These are phyloP conservation scores for Chlorella sp. DNA, from an alignment of 139 green algal genomes.

Conservation along the genomic window DNA sequence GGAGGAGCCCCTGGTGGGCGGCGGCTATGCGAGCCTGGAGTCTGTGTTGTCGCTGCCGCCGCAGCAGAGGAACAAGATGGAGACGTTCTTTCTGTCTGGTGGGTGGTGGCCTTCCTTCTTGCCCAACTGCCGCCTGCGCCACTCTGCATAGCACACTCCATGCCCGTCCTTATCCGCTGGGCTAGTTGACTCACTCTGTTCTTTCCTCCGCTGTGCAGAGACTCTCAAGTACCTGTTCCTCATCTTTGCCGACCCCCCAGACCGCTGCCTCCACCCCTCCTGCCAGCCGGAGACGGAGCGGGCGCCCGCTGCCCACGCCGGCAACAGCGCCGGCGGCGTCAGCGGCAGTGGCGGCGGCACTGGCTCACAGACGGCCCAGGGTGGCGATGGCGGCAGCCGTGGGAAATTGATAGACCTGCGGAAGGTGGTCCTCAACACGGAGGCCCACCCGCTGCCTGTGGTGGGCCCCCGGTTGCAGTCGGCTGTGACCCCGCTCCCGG, in stretches of 20 bases:
- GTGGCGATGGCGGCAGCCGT: background rate
- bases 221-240: slow-evolving; percentile 91
- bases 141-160: too few species aligned
- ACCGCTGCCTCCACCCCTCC: slow-evolving; percentile 35
- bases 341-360: background rate
- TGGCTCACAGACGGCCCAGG: background rate
- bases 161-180: too few species aligned
- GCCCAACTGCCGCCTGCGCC: too few species aligned
- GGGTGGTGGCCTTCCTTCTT: too few species aligned
- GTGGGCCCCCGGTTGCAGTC: slow-evolving; percentile 42
- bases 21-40: slow-evolving; percentile 69
- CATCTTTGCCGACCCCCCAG: slow-evolving; percentile 70
- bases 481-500: background rate
- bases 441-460: slow-evolving; percentile 81
- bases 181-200: too few species aligned
- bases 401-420: background rate
- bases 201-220: too few species aligned
- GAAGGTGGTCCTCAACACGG: slow-evolving; percentile 82
- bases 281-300: background rate
- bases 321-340: background rate
- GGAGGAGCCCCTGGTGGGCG: slow-evolving; percentile 6
- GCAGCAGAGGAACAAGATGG: slow-evolving; percentile 70
- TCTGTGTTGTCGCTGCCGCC: slow-evolving; percentile 60
- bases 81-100: slow-evolving; percentile 87
- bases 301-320: background rate